phyloP scores from a whole-genome alignment of 352 stramenopile species.

The Pythium plurisporium region DNA sequence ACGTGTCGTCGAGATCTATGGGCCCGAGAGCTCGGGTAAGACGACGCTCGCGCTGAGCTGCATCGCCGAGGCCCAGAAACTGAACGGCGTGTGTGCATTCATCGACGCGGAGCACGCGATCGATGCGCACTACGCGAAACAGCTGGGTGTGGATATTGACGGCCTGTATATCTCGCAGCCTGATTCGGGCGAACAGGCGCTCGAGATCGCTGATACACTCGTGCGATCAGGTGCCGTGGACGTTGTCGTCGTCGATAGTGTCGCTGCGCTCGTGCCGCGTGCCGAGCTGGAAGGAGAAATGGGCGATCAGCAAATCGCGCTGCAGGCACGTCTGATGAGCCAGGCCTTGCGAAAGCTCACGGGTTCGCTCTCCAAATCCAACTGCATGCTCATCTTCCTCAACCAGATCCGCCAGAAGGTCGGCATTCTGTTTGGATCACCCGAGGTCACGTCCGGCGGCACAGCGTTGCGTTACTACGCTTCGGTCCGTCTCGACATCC shows the following conservation, averaged over 20 bases:
- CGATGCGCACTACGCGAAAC: conserved; percentile 94
- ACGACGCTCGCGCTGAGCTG: conserved; percentile 97
- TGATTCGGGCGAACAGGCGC: conserved; percentile 96
- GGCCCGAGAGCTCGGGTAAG: conserved; percentile 97
- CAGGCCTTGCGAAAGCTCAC: conserved; percentile 97
- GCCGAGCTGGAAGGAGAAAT: conserved; percentile 94
- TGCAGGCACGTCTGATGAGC: conserved; percentile 97
- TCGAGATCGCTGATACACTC: conserved; percentile 98
- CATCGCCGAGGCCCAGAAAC: conserved; percentile 95
- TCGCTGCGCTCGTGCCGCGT: conserved; percentile 95
- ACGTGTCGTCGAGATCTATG: conserved; percentile 98
- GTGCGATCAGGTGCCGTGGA: conserved; percentile 95
- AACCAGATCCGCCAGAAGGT: conserved; percentile 98
- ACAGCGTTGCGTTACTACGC: conserved; percentile 85
- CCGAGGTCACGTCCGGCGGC: conserved; percentile 94
- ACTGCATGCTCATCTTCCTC: conserved; percentile 97
- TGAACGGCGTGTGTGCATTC: conserved; percentile 92
- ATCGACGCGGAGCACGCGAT: conserved; percentile 99
- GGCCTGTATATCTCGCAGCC: conserved; percentile 97
- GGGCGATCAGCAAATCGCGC: conserved; percentile 96
- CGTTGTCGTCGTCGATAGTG: conserved; percentile 97
- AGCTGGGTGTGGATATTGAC: conserved; percentile 93
- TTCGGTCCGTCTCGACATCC: conserved; percentile 94
- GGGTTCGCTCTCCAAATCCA: conserved; percentile 91
- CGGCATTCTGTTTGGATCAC: conserved; percentile 96